Evolutionary conservation across 2,329 filamentous ascomycete species (phyloP).

Genomic region (Pseudonectria foliicola): DNA sequence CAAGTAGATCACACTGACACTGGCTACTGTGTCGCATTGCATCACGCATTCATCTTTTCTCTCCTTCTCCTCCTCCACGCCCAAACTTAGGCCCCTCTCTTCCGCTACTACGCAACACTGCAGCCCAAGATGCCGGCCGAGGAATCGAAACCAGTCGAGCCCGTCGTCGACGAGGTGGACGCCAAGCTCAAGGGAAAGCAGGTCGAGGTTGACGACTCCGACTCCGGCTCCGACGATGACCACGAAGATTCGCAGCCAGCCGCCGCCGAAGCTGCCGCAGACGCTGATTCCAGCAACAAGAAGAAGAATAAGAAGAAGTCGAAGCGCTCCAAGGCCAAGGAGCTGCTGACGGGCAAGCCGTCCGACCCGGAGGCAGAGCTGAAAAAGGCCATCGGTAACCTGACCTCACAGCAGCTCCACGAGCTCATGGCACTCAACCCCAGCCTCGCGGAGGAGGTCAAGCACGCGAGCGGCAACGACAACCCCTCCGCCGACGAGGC

Average conservation of each 20-base stretch:
- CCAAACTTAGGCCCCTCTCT: too few relatives aligned
- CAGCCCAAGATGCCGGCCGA: conserved; percentile 40
- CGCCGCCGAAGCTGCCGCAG: conserved; percentile 22
- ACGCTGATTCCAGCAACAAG: conserved; percentile 23
- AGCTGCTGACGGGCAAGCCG: conserved; percentile 31
- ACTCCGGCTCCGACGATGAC: conserved; percentile 36
- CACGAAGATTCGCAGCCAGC: conserved; percentile 32
- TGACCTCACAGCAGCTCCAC: conserved; percentile 51
- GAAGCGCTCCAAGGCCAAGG: conserved; percentile 55
- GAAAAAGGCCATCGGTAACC: conserved; percentile 44
- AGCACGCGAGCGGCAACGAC: conserved; percentile 28
- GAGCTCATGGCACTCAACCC: conserved; percentile 67
- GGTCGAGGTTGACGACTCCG: conserved; percentile 38
- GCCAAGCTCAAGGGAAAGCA: conserved; percentile 40
- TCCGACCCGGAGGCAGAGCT: conserved; percentile 32
- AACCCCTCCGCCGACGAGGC: conserved; percentile 35
- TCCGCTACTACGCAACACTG: background rate
- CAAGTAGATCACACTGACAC: too few relatives aligned
- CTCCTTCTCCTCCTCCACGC: too few relatives aligned
- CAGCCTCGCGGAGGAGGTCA: conserved; percentile 56
- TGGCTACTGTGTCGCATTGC: too few relatives aligned
- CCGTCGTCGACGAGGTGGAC: conserved; percentile 41
- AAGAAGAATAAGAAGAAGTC: conserved; percentile 61
- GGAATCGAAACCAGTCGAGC: conserved; percentile 56
- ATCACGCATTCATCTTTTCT: too few relatives aligned